Evolutionary conservation across 768 basidiomycete genomes (phyloP), one percentile per base, ranked within the genome.

Genomic region (Mycena venus): DNA sequence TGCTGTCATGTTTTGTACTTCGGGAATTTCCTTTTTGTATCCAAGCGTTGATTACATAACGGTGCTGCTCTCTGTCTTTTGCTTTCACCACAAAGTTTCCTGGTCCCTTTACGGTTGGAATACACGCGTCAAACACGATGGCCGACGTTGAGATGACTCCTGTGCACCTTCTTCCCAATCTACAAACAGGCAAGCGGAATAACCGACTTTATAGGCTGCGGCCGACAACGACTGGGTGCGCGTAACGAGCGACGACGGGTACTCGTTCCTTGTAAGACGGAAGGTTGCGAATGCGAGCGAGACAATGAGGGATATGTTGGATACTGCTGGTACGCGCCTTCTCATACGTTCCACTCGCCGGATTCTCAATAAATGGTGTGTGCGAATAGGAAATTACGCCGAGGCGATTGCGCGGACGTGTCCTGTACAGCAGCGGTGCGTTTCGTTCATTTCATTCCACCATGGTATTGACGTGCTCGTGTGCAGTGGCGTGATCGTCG

Each of bases 241-340:
- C 42, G 86, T 96, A 12, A 89, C 89, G 49, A 95, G 93, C 82
- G 87, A 86, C 2, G 96, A 98, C 76, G 95, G 95, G 0, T 96
- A 92, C 81, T 90, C 92, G 1, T 98, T 93, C 82, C 88, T 98
- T 68, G 88, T 97, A 61, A 89, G 88, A 62, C 89, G 94, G 42
- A 94, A 90, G 72, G 89, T 96, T 19, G 95, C 95, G 17, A 86
- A 91, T 65, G 88, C 89, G 15, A 97, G 96, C 77, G 95, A 93
- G 12, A 96, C 94, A 0, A 91, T 98, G 83, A 90, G 90, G 78
- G 92, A 90, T 79, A 96, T 94, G 91, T 84, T 98, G 75, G 94
- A 93, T 80, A 88, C 89, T 38, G 90, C 91, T 66, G 91, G 95
- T 95, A 58, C 75, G 89, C 62, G 70, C 70, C 19, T 21, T 47